A percentile compares a stretch with the other conserved stretches of the same genome.
Evolutionary conservation across 2,329 filamentous ascomycete species (phyloP).

Genomic region (Curvularia sp.): DNA sequence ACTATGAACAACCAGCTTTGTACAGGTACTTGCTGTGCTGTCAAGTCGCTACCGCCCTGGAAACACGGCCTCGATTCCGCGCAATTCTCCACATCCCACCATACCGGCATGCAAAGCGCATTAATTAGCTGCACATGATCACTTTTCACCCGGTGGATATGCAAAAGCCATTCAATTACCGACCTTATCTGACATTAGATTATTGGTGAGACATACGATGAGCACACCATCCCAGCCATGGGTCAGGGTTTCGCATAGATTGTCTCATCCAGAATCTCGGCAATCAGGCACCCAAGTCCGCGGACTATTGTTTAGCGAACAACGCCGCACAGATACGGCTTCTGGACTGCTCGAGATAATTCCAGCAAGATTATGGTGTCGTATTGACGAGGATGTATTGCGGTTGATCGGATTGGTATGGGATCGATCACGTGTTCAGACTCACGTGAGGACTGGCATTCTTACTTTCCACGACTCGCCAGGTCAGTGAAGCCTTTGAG

Average conservation of each 20-base stretch:
- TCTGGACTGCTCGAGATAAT: background rate
- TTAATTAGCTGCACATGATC: background rate
- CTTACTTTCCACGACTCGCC: background rate
- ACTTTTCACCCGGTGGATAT: conserved; percentile 2
- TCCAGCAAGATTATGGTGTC: background rate
- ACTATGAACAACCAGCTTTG: background rate
- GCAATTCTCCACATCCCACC: background rate
- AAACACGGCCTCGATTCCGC: background rate
- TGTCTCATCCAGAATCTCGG: background rate
- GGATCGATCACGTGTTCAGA: background rate
- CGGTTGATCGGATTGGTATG: background rate
- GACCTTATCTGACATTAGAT: background rate
- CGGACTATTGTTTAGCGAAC: background rate
- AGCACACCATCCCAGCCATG: background rate
- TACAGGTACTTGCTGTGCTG: background rate
- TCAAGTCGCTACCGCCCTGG: background rate
- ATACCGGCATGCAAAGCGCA: background rate
- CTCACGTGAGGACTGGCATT: background rate
- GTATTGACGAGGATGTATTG: background rate
- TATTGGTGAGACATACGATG: background rate
- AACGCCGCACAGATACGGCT: background rate
- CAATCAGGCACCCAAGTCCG: background rate
- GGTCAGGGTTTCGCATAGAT: background rate
- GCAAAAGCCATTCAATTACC: background rate
- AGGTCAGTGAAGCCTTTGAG: background rate